Evolutionary conservation across 2,329 filamentous ascomycete species (phyloP).

Genomic region (Aspergillus pseudoterreus): DNA sequence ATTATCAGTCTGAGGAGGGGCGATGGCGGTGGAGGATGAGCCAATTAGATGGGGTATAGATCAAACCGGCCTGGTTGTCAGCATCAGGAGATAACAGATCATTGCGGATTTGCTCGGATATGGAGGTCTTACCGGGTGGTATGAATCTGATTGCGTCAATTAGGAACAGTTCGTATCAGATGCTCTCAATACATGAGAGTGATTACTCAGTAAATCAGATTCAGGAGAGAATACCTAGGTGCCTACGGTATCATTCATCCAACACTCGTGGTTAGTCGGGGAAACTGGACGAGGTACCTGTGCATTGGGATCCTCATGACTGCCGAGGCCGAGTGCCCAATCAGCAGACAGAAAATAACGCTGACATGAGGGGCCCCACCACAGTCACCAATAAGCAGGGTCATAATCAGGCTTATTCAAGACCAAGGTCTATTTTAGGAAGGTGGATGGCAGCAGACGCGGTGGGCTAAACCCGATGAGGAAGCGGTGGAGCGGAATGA

Average conservation of each 20-base stretch:
- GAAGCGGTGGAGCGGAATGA: conserved; percentile 24
- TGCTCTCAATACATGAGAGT: too few species aligned
- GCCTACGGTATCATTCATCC: too few species aligned
- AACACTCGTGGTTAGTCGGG: too few species aligned
- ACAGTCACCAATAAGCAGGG: conserved; percentile 18
- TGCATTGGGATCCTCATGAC: background rate
- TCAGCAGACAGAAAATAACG: conserved; percentile 11
- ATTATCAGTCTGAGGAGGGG: conserved; percentile 2
- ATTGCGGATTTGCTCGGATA: too few species aligned
- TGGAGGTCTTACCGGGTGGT: too few species aligned
- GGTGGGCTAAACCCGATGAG: conserved; percentile 22
- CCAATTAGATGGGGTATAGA: conserved; percentile 14
- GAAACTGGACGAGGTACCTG: too few species aligned
- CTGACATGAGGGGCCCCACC: conserved; percentile 12
- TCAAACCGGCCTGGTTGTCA: conserved; percentile 10
- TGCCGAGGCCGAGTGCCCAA: conserved; percentile 10
- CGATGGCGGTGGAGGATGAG: background rate
- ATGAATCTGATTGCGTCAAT: too few species aligned
- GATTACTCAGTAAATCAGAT: background rate
- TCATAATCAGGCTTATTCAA: conserved; percentile 27
- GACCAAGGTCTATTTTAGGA: conserved; percentile 17
- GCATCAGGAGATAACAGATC: conserved; percentile 17
- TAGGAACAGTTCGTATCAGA: too few species aligned
- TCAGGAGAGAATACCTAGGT: too few species aligned
- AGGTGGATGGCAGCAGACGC: conserved; percentile 18